Evolutionary conservation across 1,284 basidiomycete genomes (phyloP).

Genomic region (Papiliotrema terrestris): DNA sequence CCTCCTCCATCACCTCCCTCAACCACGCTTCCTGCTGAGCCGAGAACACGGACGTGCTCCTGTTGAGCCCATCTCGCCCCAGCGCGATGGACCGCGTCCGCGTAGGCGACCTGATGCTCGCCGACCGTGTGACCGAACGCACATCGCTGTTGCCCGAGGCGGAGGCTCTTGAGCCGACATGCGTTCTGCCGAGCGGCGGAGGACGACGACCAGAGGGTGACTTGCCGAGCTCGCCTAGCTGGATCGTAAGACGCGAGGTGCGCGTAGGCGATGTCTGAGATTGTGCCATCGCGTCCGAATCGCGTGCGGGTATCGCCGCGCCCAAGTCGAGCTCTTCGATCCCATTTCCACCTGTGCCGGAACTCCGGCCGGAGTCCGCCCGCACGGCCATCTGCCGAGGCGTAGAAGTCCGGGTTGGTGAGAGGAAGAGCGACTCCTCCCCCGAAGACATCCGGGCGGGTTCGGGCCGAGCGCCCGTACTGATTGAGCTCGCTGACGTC

Average conservation of each 20-base stretch:
- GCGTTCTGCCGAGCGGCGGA: not conserved
- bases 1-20: constrained; percentile 34
- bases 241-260: not conserved
- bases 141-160: not conserved
- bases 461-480: not conserved
- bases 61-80: constrained; percentile 4
- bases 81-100: constrained; percentile 4
- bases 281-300: not conserved
- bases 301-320: not conserved
- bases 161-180: not conserved
- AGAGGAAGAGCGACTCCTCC: constrained; percentile 4
- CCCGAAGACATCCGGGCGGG: not conserved
- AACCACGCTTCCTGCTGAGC: constrained; percentile 16
- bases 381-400: not conserved
- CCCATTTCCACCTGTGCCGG: too few relatives aligned
- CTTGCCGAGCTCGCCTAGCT: not conserved
- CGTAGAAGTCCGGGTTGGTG: constrained; percentile 3
- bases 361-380: too few relatives aligned
- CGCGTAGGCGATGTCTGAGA: not conserved
- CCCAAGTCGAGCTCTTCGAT: too few relatives aligned
- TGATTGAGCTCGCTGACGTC: not conserved
- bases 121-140: not conserved
- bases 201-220: not conserved
- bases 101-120: not conserved
- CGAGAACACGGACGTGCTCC: constrained; percentile 15